phyloP scores from a whole-genome alignment of 805 yeast genomes.

The Starmerella tilneyi region DNA sequence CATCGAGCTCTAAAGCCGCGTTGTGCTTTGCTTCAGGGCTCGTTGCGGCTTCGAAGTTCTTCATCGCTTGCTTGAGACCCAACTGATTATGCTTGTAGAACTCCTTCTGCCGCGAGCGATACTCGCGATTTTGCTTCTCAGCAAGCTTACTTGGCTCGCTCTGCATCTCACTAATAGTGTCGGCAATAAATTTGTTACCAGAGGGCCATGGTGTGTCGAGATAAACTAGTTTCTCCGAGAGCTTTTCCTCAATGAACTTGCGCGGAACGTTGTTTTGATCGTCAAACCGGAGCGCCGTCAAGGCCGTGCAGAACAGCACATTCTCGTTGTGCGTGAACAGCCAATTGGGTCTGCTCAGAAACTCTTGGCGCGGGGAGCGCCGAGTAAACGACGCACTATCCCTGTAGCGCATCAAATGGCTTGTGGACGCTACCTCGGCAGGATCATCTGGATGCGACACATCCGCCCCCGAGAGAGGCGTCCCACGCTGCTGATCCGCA shows the following conservation, averaged over 20 bases:
- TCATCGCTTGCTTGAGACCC: conserved; percentile 10
- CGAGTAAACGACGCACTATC: not conserved
- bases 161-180: conserved; percentile 14
- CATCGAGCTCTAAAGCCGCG: conserved; percentile 5
- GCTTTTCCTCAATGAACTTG: conserved; percentile 22
- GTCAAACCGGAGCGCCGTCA: conserved; percentile 16
- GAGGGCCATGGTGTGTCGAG: conserved; percentile 22
- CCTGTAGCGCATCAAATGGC: conserved; percentile 3
- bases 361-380: conserved; percentile 14
- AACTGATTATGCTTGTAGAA: conserved; percentile 13
- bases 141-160: conserved; percentile 9
- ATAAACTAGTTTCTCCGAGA: conserved; percentile 18
- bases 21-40: conserved; percentile 8
- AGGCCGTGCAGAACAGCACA: conserved; percentile 20
- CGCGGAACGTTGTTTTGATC: conserved; percentile 24
- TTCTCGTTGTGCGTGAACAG: conserved; percentile 22
- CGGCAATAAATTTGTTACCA: conserved; percentile 16
- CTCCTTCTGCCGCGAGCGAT: conserved; percentile 16
- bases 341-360: conserved; percentile 22
- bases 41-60: conserved; percentile 5
- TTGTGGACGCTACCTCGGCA: not conserved
- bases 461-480: not conserved
- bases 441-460: not conserved
- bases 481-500: conserved; percentile 1
- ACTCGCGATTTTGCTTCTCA: conserved; percentile 13